Evolutionary conservation across 2,329 filamentous ascomycete genomes (phyloP).

Genomic region (Ilyonectria destructans): DNA sequence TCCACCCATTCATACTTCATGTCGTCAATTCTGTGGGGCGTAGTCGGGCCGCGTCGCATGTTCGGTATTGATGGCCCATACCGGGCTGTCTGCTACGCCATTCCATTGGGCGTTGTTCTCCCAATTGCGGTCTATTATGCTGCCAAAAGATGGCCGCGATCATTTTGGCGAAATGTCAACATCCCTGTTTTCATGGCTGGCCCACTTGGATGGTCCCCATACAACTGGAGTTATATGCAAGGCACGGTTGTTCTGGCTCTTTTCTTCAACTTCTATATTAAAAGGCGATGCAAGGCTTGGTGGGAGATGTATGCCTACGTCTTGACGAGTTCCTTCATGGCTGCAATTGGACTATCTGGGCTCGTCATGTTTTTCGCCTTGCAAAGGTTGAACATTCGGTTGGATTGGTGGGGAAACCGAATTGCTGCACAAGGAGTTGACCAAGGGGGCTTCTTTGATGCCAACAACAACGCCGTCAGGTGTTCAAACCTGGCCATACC

Average conservation of each 20-base stretch:
- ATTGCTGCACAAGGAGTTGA: slow-evolving; percentile 44
- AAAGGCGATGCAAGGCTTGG: slow-evolving; percentile 44
- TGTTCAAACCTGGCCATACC: slow-evolving; percentile 45
- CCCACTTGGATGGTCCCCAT: slow-evolving; percentile 47
- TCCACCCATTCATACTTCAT: slow-evolving; percentile 70
- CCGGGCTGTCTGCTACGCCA: slow-evolving; percentile 37
- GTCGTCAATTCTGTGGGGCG: slow-evolving; percentile 77
- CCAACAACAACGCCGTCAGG: slow-evolving; percentile 23
- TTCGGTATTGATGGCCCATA: slow-evolving; percentile 59
- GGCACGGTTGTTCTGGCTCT: slow-evolving; percentile 41
- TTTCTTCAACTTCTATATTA: slow-evolving; percentile 49
- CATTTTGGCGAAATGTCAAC: slow-evolving; percentile 45
- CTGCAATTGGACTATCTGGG: slow-evolving; percentile 48
- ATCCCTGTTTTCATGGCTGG: slow-evolving; percentile 45
- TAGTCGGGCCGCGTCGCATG: slow-evolving; percentile 77
- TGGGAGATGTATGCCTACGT: slow-evolving; percentile 52
- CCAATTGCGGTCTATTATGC: slow-evolving; percentile 40
- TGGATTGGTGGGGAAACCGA: slow-evolving; percentile 48
- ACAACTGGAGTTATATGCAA: slow-evolving; percentile 50
- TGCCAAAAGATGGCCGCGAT: slow-evolving; percentile 40
- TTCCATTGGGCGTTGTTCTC: slow-evolving; percentile 40
- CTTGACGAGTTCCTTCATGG: slow-evolving; percentile 46
- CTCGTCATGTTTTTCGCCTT: slow-evolving; percentile 49
- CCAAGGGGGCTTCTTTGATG: slow-evolving; percentile 35
- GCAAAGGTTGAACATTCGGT: slow-evolving; percentile 35